Conservation (phyloP, 768 basidiomycete genomes). For the Pulveroboletus sp. region DNA sequence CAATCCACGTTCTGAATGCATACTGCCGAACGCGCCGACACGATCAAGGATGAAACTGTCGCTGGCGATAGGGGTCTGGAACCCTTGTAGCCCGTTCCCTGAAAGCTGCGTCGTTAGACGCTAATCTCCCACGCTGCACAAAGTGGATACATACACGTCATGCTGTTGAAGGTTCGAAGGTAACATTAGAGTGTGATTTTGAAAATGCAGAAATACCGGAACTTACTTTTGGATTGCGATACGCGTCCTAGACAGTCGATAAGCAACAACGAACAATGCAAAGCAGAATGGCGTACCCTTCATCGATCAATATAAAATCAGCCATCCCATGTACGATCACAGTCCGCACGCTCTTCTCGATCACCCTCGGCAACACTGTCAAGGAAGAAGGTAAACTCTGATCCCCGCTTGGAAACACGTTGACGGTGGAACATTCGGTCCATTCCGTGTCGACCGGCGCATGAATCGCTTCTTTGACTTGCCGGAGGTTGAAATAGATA, state of each 20-base stretch:
- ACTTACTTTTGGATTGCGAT: slow-evolving; percentile 65
- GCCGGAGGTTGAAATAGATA: slow-evolving; percentile 65
- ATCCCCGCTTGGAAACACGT: slow-evolving; percentile 65
- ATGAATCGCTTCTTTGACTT: slow-evolving; percentile 67
- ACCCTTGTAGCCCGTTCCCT: slow-evolving; percentile 68
- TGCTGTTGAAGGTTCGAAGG: slow-evolving; percentile 17
- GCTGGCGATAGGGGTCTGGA: slow-evolving; percentile 61
- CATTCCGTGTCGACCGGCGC: slow-evolving; percentile 61
- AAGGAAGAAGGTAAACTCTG: slow-evolving; percentile 58
- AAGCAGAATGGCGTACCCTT: slow-evolving; percentile 48
- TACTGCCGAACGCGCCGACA: slow-evolving; percentile 63
- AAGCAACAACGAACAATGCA: not conserved
- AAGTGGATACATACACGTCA: slow-evolving; percentile 36
- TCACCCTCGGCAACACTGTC: slow-evolving; percentile 68
- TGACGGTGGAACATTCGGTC: slow-evolving; percentile 57
- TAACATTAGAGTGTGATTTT: not conserved
- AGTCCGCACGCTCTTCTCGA: slow-evolving; percentile 67
- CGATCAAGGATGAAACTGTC: slow-evolving; percentile 73
- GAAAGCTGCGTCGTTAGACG: not conserved
- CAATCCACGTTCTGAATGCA: slow-evolving; percentile 65
- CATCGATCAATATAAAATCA: slow-evolving; percentile 71
- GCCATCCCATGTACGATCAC: slow-evolving; percentile 73
- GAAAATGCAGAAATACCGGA: too few relatives aligned
- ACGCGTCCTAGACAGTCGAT: slow-evolving; percentile 41
- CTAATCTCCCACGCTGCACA: slow-evolving; percentile 33